Evolutionary conservation across 805 yeast genomes (phyloP).

Genomic region (Metschnikowia continentalis): DNA sequence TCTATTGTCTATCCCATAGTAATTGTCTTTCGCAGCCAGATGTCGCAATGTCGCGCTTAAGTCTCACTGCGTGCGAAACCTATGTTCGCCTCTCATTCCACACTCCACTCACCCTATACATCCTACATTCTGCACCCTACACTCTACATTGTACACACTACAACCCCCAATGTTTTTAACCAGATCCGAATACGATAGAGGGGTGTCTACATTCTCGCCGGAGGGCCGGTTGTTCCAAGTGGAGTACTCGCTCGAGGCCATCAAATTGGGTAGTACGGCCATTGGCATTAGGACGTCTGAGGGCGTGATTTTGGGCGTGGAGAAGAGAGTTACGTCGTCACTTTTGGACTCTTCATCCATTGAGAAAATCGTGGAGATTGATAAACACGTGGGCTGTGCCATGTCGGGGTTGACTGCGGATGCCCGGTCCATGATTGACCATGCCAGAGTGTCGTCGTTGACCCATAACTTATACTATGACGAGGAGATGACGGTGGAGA

Average conservation of each 20-base stretch:
- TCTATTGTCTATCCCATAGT: background rate
- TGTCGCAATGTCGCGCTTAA: constrained; percentile 10
- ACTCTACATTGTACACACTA: too few species aligned
- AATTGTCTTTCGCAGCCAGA: constrained; percentile 9
- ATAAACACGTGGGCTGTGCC: constrained; percentile 93
- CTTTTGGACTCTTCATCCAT: constrained; percentile 87
- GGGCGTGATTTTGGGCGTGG: constrained; percentile 95
- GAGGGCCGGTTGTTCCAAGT: constrained; percentile 98
- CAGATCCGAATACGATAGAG: constrained; percentile 99
- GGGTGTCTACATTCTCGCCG: constrained; percentile 97
- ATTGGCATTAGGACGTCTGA: constrained; percentile 93
- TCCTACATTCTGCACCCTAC: too few species aligned
- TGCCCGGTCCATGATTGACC: constrained; percentile 98
- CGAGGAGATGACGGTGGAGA: constrained; percentile 88
- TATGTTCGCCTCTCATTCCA: constrained; percentile 2
- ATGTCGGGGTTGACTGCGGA: constrained; percentile 99
- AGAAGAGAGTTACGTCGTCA: constrained; percentile 92
- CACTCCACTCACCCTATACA: background rate
- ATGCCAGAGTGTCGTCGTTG: constrained; percentile 85
- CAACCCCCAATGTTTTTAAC: constrained; percentile 74
- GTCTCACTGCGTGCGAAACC: constrained; percentile 1
- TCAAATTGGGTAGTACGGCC: constrained; percentile 96
- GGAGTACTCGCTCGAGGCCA: constrained; percentile 95
- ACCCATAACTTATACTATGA: constrained; percentile 88
- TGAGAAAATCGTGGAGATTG: constrained; percentile 94